These are phyloP conservation scores for Ustulina deusta DNA, from an alignment of 2,329 filamentous ascomycete species.

Conservation along the genomic window DNA sequence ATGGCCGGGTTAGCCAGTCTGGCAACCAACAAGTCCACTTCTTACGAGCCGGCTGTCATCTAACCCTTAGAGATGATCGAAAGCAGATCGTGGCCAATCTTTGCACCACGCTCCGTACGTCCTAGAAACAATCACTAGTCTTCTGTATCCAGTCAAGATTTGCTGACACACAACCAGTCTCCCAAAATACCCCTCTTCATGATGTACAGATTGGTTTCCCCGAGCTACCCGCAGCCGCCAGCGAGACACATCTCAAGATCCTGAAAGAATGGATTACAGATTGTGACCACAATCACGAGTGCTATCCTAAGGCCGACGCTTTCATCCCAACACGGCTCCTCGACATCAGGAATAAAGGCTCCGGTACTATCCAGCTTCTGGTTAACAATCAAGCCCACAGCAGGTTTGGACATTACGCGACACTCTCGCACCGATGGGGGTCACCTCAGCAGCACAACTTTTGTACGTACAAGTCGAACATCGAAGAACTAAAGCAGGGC, in stretches of 20 bases:
- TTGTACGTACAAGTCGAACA: slow-evolving; percentile 17
- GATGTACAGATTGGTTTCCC: slow-evolving; percentile 20
- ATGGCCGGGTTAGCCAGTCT: background rate
- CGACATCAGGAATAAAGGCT: background rate
- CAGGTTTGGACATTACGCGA: background rate
- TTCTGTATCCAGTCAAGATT: background rate
- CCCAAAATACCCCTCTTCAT: background rate
- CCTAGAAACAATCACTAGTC: background rate
- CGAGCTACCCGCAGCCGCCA: background rate
- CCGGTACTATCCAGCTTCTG: slow-evolving; percentile 8
- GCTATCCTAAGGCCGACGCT: background rate
- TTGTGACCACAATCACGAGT: slow-evolving; percentile 9
- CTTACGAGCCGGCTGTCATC: slow-evolving; percentile 9
- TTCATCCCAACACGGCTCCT: slow-evolving; percentile 22
- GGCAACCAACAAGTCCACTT: slow-evolving; percentile 11
- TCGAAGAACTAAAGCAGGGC: background rate
- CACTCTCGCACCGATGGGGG: slow-evolving; percentile 5
- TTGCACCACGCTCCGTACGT: background rate
- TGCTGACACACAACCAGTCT: background rate
- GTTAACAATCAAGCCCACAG: background rate
- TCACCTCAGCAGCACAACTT: background rate
- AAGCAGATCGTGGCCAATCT: slow-evolving; percentile 11
- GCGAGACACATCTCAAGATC: slow-evolving; percentile 8
- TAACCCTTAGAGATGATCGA: slow-evolving; percentile 5
- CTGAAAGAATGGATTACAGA: slow-evolving; percentile 15